These are phyloP conservation scores for Beauveria sp. DNA, from an alignment of 2,329 filamentous ascomycete species.

Conservation along the genomic window DNA sequence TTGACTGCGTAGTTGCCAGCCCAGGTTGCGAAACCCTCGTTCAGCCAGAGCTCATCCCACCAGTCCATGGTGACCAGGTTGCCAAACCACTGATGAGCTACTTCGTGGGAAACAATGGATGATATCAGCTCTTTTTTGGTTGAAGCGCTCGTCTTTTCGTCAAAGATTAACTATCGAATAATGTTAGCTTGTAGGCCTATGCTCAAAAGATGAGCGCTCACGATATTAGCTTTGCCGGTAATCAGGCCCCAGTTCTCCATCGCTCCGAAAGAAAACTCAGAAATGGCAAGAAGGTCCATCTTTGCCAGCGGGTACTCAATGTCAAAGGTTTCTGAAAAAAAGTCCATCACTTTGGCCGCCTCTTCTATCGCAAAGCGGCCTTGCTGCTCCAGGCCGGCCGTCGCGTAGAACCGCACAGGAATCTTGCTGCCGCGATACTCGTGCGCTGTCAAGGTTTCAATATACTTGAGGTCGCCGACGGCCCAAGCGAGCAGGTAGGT, in stretches of 20 bases:
- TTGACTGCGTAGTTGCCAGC: constrained; percentile 69
- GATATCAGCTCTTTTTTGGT: constrained; percentile 86
- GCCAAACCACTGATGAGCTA: constrained; percentile 97
- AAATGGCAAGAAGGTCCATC: constrained; percentile 73
- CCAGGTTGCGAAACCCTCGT: constrained; percentile 72
- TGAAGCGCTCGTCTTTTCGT: constrained; percentile 88
- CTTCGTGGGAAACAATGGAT: constrained; percentile 90
- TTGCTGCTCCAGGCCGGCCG: constrained; percentile 81
- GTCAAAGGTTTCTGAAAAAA: constrained; percentile 92
- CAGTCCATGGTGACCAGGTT: constrained; percentile 98
- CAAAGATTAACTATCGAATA: constrained; percentile 53
- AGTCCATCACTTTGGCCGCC: constrained; percentile 79
- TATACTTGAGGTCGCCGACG: constrained; percentile 86
- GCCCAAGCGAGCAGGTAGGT: constrained; percentile 94
- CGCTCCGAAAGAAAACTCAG: constrained; percentile 90
- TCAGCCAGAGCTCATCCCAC: constrained; percentile 96
- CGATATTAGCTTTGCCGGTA: constrained; percentile 75
- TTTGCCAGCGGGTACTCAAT: constrained; percentile 54
- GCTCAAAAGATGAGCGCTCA: neutral
- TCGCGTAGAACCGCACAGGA: constrained; percentile 89
- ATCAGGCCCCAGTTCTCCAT: constrained; percentile 99
- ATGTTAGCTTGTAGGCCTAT: neutral
- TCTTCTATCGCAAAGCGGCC: constrained; percentile 85
- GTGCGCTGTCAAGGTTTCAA: constrained; percentile 85
- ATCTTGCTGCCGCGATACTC: constrained; percentile 85